phyloP scores from a whole-genome alignment of 2,329 filamentous ascomycete species.

The Penicillium sp. region DNA sequence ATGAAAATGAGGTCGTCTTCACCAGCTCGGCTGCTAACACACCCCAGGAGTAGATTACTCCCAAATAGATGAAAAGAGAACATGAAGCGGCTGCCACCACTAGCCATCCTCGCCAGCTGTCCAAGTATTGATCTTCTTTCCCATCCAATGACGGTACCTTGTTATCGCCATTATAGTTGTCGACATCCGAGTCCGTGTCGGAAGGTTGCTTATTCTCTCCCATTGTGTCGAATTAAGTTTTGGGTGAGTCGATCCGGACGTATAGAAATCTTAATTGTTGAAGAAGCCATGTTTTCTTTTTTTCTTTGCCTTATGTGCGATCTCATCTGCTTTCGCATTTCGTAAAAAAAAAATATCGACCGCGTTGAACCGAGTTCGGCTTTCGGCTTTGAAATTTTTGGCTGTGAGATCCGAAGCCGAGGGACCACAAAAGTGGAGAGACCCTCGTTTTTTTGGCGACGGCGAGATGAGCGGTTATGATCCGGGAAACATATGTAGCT shows the following conservation, averaged over 20 bases:
- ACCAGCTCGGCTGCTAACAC: constrained; percentile 16
- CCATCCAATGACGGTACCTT: neutral
- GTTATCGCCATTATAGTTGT: neutral
- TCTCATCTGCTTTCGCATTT: neutral
- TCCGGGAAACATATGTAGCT: neutral
- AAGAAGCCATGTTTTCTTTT: neutral
- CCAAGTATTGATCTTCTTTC: constrained; percentile 11
- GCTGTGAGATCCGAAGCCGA: constrained; percentile 9
- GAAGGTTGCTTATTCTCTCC: neutral
- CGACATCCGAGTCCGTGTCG: constrained; percentile 4
- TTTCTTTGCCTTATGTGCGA: neutral
- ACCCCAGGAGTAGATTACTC: constrained; percentile 19
- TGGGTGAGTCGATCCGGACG: neutral
- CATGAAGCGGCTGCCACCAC: constrained; percentile 16
- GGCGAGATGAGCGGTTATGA: neutral
- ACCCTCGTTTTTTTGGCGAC: neutral
- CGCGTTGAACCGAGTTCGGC: constrained; percentile 9
- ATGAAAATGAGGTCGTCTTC: constrained; percentile 15
- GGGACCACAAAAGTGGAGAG: constrained; percentile 4
- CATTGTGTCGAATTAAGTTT: neutral
- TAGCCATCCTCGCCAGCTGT: constrained; percentile 19
- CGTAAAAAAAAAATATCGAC: constrained; percentile 2
- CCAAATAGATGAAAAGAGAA: constrained; percentile 18
- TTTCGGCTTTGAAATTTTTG: constrained; percentile 8
- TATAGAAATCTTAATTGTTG: neutral